Evolutionary conservation across 495 filamentous ascomycete species (phyloP), one percentile per base, ranked within the genome.

Genomic region (Massariosphaeria phaeospora): DNA sequence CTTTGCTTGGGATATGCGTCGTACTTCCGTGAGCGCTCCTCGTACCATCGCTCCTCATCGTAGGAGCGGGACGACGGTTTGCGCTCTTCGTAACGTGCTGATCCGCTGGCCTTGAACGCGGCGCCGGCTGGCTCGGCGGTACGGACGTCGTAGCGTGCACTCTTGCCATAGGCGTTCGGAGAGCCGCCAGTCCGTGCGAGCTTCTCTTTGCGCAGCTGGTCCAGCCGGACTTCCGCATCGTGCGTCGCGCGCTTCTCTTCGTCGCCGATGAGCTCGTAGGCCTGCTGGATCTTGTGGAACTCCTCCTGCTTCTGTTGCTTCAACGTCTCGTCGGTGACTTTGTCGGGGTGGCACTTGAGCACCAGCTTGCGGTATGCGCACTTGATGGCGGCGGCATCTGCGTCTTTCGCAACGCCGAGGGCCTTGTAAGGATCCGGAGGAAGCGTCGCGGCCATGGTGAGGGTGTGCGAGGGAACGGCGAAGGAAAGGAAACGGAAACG

Each of bases 311-410:
- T 93, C 58, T 79, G 71, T 46, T 72, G 73, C 52, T 84, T 83
- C 48, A 78, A 72, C 24, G 84, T 75, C 59, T 83, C 77, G 56
- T 94, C 86, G 63, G 88, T 81, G 43, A 96, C 80, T 74, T 97
- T 97, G 76, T 98, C 93, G 27, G 93, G 93, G 67, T 98, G 93
- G 67, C 83, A 91, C 72, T 89, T 89, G 51, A 97, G 80, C 47
- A 89, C 91, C 21, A 96, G 84, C 71, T 95, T 97, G 55, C 89
- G 86, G 74, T 96, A 85, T 15, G 89, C 84, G 40, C 77, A 74
- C 55, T 89, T 84, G 67, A 98, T 91, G 53, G 84, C 80, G 21
- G 82, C 63, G 18, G 85, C 70, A 44, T 85, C 78, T 34, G 88
- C 88, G 68, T 87, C 81, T 65, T 82, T 86, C 34, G 83, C 62